These are phyloP conservation scores for Rhizomucor pusillus DNA, from an alignment of 371 early-diverging fungal species.

Conservation along the genomic window DNA sequence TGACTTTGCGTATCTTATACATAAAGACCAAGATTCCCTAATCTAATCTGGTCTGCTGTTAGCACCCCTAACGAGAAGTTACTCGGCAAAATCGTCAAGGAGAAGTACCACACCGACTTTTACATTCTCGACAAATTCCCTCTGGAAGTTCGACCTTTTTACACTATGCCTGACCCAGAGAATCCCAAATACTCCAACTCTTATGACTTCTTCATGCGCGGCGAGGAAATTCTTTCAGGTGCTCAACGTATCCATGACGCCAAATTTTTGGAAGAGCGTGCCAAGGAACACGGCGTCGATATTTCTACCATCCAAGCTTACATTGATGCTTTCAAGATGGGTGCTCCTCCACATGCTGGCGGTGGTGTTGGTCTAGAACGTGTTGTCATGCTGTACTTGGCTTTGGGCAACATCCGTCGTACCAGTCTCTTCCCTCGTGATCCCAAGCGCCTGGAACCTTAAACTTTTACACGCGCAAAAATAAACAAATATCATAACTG, in stretches of 20 bases:
- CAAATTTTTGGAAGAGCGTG: slow-evolving; percentile 80
- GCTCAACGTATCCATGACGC: slow-evolving; percentile 99
- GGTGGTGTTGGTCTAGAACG: slow-evolving; percentile 99
- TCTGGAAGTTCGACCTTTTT: slow-evolving; percentile 95
- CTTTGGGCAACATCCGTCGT: slow-evolving; percentile 96
- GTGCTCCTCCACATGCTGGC: slow-evolving; percentile 99
- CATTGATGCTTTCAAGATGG: slow-evolving; percentile 98
- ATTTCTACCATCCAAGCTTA: slow-evolving; percentile 89
- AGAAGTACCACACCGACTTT: slow-evolving; percentile 97
- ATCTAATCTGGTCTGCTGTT: neutral
- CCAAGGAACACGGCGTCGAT: slow-evolving; percentile 83
- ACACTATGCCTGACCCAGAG: slow-evolving; percentile 97
- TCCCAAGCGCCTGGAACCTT: slow-evolving; percentile 96
- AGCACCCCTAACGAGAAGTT: slow-evolving; percentile 90
- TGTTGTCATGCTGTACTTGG: slow-evolving; percentile 97
- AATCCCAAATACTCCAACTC: slow-evolving; percentile 94
- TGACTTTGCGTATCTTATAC: neutral
- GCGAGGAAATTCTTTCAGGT: slow-evolving; percentile 99
- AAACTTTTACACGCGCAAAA: slow-evolving; percentile 22
- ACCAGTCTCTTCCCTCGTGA: slow-evolving; percentile 99
- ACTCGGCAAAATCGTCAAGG: slow-evolving; percentile 93
- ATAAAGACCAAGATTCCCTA: neutral
- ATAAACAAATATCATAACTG: neutral
- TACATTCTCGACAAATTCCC: slow-evolving; percentile 99
- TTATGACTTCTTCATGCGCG: slow-evolving; percentile 99